Evolutionary conservation across 2,329 filamentous ascomycete genomes (phyloP).

Genomic region (Cylindrodendrum hubeiense): DNA sequence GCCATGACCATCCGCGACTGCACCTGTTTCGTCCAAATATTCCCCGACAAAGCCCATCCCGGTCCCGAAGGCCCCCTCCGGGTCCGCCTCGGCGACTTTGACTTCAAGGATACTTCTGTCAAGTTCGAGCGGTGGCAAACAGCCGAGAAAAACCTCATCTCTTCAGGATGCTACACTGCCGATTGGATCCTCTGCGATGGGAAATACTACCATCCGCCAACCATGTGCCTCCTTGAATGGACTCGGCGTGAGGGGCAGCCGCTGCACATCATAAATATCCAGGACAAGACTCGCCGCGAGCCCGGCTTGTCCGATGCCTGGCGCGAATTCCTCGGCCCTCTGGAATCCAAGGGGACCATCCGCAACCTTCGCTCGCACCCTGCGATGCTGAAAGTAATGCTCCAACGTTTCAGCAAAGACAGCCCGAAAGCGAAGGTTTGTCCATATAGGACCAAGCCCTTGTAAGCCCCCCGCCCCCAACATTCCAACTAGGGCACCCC

Average conservation of each 20-base stretch:
- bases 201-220: slow-evolving; percentile 51
- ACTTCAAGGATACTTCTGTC: slow-evolving; percentile 76
- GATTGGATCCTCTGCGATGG: slow-evolving; percentile 52
- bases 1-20: slow-evolving; percentile 88
- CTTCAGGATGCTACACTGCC: slow-evolving; percentile 77
- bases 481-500: slow-evolving; percentile 29
- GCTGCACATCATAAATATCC: slow-evolving; percentile 38
- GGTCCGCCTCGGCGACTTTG: slow-evolving; percentile 79
- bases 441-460: slow-evolving; percentile 42
- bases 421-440: slow-evolving; percentile 39
- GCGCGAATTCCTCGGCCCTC: slow-evolving; percentile 10
- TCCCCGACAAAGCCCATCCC: slow-evolving; percentile 33
- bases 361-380: slow-evolving; percentile 32
- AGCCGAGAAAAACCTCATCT: slow-evolving; percentile 72
- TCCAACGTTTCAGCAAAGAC: slow-evolving; percentile 41
- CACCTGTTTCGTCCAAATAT: slow-evolving; percentile 77
- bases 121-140: slow-evolving; percentile 78
- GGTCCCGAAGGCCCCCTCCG: slow-evolving; percentile 53
- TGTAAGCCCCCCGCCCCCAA: slow-evolving; percentile 36
- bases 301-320: slow-evolving; percentile 28
- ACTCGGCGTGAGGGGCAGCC: slow-evolving; percentile 32
- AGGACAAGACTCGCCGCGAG: slow-evolving; percentile 32
- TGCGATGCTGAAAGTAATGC: slow-evolving; percentile 37
- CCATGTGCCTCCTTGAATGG: slow-evolving; percentile 52
- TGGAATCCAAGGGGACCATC: slow-evolving; percentile 11